phyloP scores from a whole-genome alignment of 805 yeast genomes.

The Kuraishia borneana region DNA sequence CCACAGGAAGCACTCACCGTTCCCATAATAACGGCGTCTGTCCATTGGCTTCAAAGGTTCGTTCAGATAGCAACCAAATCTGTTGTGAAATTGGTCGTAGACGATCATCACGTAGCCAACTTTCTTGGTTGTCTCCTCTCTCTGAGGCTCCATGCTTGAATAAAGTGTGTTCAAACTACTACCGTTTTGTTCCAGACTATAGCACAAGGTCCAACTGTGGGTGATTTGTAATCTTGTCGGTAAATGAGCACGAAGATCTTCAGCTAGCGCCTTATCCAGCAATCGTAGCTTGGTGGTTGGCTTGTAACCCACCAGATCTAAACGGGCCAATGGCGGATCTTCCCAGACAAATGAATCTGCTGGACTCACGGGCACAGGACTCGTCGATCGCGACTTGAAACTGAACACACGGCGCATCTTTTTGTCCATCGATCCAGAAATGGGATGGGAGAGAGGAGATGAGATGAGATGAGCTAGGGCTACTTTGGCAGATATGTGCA shows the following conservation, averaged over 20 bases:
- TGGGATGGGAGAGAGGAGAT: no score
- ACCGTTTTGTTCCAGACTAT: constrained; percentile 89
- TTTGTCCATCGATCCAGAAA: no score
- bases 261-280: constrained; percentile 49
- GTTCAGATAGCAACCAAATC: constrained; percentile 74
- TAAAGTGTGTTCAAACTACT: constrained; percentile 77
- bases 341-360: no score
- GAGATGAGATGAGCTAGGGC: no score
- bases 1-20: constrained; percentile 95
- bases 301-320: constrained; percentile 51
- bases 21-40: constrained; percentile 71
- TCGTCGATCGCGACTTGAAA: no score
- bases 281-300: constrained; percentile 46
- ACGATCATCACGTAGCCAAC: constrained; percentile 68
- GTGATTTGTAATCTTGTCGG: constrained; percentile 74
- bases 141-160: constrained; percentile 35
- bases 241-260: constrained; percentile 57
- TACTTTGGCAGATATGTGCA: no score
- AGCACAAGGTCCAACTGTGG: constrained; percentile 66
- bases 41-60: constrained; percentile 66
- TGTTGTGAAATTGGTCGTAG: constrained; percentile 47
- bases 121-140: constrained; percentile 13
- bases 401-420: no score
- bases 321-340: constrained; percentile 40
- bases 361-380: no score